These are phyloP conservation scores for Didymella exigua DNA, from an alignment of 2,329 filamentous ascomycete genomes.

Conservation along the genomic window DNA sequence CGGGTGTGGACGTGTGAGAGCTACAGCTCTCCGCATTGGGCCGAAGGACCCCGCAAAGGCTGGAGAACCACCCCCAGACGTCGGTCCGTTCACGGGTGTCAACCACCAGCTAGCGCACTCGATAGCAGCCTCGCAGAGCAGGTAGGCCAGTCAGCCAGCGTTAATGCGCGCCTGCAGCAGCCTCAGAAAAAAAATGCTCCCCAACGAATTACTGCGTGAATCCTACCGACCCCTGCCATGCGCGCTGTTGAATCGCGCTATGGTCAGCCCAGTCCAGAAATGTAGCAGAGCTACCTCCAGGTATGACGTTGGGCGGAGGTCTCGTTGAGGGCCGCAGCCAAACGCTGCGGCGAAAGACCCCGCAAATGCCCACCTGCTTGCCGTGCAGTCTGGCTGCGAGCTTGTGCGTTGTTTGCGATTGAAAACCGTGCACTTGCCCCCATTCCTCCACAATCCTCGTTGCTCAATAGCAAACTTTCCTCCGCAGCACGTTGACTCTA, in stretches of 20 bases:
- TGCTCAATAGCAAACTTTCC: conserved; percentile 23
- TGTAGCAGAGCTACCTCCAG: conserved; percentile 23
- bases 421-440: conserved; percentile 17
- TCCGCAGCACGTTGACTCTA: conserved; percentile 18
- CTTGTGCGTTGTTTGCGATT: conserved; percentile 16
- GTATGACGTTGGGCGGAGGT: conserved; percentile 38
- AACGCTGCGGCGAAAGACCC: conserved; percentile 37
- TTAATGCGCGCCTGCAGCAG: conserved; percentile 1
- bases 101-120: conserved; percentile 3
- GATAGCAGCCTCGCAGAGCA: conserved; percentile 8
- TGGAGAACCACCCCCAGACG: conserved; percentile 10
- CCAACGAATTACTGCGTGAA: conserved; percentile 27
- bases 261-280: conserved; percentile 16
- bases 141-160: background rate
- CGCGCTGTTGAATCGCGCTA: conserved; percentile 29
- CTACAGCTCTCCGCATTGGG: conserved; percentile 34
- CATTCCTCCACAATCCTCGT: conserved; percentile 18
- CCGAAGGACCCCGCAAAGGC: conserved; percentile 17
- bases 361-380: conserved; percentile 36
- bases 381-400: conserved; percentile 14
- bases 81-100: conserved; percentile 3
- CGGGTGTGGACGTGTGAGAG: conserved; percentile 19
- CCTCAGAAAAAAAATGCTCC: background rate
- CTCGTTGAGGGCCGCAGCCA: conserved; percentile 41
- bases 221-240: conserved; percentile 21